Conservation (phyloP, 2,329 filamentous ascomycete genomes). For the Alternaria panax region DNA sequence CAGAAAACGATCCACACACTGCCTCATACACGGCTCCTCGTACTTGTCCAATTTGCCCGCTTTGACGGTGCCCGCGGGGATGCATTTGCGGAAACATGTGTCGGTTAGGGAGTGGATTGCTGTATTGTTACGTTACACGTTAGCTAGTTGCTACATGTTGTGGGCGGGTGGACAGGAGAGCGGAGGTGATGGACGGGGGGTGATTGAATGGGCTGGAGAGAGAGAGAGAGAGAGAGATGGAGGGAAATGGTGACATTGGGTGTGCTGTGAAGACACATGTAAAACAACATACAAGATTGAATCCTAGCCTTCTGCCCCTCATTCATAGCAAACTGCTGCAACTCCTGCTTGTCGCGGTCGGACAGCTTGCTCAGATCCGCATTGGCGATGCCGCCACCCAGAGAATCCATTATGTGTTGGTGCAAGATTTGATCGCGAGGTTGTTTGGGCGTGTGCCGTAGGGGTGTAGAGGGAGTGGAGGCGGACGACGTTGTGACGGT, state of each 20-base stretch:
- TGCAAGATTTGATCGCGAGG: conserved; percentile 10
- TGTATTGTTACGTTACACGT: conserved; percentile 4
- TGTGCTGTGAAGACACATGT: background rate
- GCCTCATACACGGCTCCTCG: conserved; percentile 85
- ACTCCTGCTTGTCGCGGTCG: conserved; percentile 82
- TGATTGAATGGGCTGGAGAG: too few relatives aligned
- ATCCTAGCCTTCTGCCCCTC: conserved; percentile 86
- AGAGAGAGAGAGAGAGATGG: too few relatives aligned
- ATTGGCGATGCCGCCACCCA: conserved; percentile 55
- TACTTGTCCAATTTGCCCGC: conserved; percentile 73
- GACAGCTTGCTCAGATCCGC: conserved; percentile 77
- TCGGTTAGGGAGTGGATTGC: conserved; percentile 74
- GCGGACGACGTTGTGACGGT: background rate
- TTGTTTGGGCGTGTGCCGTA: background rate
- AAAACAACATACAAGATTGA: conserved; percentile 51
- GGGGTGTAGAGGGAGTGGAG: conserved; percentile 8
- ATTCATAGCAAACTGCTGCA: conserved; percentile 83
- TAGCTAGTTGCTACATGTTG: background rate
- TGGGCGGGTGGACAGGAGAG: background rate
- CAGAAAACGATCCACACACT: conserved; percentile 93
- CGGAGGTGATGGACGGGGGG: too few relatives aligned
- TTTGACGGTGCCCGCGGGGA: conserved; percentile 75
- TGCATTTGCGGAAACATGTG: conserved; percentile 94
- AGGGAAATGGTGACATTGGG: background rate
- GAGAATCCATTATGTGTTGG: conserved; percentile 39